Percentiles rank a stretch among this genome's conserved stretches.
phyloP scores from a whole-genome alignment of 345 rosid genomes.

The Nephelium lappaceum region DNA sequence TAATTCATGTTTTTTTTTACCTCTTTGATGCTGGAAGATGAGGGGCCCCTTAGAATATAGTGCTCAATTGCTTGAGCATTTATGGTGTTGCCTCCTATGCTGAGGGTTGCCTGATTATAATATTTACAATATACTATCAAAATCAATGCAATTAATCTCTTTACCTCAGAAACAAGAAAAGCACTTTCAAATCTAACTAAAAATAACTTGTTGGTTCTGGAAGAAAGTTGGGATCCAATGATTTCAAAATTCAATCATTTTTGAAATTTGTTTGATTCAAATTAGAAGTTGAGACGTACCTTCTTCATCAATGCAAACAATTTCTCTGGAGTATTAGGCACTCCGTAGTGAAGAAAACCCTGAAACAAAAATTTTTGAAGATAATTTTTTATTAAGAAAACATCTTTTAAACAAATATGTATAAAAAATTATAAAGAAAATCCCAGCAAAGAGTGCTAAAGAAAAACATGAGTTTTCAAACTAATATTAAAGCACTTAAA shows the following conservation, averaged over 20 bases:
- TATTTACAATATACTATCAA: background rate
- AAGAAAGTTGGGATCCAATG: background rate
- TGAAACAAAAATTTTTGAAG: conserved; percentile 26
- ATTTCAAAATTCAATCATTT: background rate
- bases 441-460: too few species aligned
- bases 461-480: too few species aligned
- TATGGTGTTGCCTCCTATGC: conserved; percentile 79
- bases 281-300: conserved; percentile 32
- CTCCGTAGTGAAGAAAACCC: conserved; percentile 92
- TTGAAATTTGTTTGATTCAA: background rate
- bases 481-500: too few species aligned
- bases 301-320: conserved; percentile 61
- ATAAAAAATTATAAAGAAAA: too few species aligned
- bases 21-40: conserved; percentile 51
- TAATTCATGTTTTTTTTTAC: conserved; percentile 28
- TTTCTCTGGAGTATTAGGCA: conserved; percentile 75
- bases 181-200: background rate
- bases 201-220: background rate
- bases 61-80: conserved; percentile 87
- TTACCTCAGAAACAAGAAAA: background rate
- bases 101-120: conserved; percentile 63
- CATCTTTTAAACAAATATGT: too few species aligned
- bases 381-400: too few species aligned
- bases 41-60: conserved; percentile 61
- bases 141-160: background rate